Evolutionary conservation across 768 basidiomycete species (phyloP).

Genomic region (Gloeophyllum trabeum): DNA sequence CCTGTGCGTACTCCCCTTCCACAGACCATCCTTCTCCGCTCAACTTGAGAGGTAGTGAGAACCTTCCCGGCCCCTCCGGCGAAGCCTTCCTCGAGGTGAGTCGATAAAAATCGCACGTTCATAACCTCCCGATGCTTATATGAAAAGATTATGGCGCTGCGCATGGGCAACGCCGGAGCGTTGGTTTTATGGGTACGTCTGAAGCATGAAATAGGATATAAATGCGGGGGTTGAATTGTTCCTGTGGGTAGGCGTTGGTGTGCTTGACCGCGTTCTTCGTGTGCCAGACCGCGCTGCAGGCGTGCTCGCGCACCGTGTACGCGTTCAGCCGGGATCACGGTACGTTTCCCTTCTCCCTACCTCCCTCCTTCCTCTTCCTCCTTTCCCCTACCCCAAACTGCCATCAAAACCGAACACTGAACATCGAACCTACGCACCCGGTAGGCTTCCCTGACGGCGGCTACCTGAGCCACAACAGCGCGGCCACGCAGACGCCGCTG

Average conservation of each 20-base stretch:
- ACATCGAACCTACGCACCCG: not conserved
- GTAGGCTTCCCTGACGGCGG: constrained; percentile 21
- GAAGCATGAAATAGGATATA: not conserved
- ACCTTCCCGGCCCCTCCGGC: constrained; percentile 59
- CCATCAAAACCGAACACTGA: constrained; percentile 10
- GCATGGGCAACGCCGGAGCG: constrained; percentile 69
- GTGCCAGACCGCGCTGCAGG: constrained; percentile 71
- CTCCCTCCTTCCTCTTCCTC: not conserved
- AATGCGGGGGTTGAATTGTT: not conserved
- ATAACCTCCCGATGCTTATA: not conserved
- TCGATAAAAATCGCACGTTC: not conserved
- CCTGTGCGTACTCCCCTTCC: constrained; percentile 31
- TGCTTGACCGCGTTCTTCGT: constrained; percentile 86
- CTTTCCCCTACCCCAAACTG: constrained; percentile 3
- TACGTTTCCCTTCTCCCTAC: constrained; percentile 11
- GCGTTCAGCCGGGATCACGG: constrained; percentile 79
- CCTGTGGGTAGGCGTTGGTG: constrained; percentile 40
- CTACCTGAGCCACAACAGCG: constrained; percentile 10
- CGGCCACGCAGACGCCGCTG: not conserved
- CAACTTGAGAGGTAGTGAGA: constrained; percentile 25
- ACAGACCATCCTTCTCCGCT: constrained; percentile 6
- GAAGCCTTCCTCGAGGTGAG: constrained; percentile 59
- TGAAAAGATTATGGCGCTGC: constrained; percentile 54
- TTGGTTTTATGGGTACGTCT: constrained; percentile 63
- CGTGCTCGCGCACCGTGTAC: constrained; percentile 71